Conservation (phyloP, 2,329 filamentous ascomycete genomes). For the Pseudogymnoascus sp. region DNA sequence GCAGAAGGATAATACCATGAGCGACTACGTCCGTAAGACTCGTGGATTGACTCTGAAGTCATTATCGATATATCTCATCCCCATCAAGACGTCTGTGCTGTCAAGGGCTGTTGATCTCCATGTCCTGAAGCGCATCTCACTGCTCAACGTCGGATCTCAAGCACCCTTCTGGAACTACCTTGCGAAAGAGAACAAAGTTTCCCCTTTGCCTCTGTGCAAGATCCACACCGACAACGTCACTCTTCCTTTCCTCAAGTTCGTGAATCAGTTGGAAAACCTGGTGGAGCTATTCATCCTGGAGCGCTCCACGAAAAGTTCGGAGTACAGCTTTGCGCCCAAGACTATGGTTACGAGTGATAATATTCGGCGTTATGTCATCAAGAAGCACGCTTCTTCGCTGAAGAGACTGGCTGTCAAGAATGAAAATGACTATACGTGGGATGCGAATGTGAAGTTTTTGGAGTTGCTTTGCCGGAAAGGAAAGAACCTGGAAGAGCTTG, state of each 20-base stretch:
- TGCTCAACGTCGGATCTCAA: conserved; percentile 60
- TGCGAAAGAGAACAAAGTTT: conserved; percentile 46
- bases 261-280: conserved; percentile 47
- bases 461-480: conserved; percentile 48
- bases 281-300: conserved; percentile 57
- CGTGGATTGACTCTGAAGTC: conserved; percentile 52
- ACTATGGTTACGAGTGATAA: conserved; percentile 48
- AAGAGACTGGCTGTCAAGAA: conserved; percentile 57
- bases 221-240: conserved; percentile 61
- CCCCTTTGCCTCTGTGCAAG: conserved; percentile 47
- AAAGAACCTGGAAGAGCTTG: conserved; percentile 48
- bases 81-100: conserved; percentile 53
- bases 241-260: conserved; percentile 46
- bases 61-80: conserved; percentile 53
- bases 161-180: conserved; percentile 53
- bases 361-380: conserved; percentile 51
- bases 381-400: conserved; percentile 50
- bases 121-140: conserved; percentile 50
- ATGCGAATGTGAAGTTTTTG: conserved; percentile 49
- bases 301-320: conserved; percentile 44
- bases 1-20: conserved; percentile 26
- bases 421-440: conserved; percentile 48
- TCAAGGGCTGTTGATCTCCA: conserved; percentile 50
- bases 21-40: conserved; percentile 51
- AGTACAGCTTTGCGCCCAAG: conserved; percentile 47